Evolutionary conservation across 768 basidiomycete genomes (phyloP), one percentile per base, ranked within the genome.

Genomic region (Fomitopsis serialis): DNA sequence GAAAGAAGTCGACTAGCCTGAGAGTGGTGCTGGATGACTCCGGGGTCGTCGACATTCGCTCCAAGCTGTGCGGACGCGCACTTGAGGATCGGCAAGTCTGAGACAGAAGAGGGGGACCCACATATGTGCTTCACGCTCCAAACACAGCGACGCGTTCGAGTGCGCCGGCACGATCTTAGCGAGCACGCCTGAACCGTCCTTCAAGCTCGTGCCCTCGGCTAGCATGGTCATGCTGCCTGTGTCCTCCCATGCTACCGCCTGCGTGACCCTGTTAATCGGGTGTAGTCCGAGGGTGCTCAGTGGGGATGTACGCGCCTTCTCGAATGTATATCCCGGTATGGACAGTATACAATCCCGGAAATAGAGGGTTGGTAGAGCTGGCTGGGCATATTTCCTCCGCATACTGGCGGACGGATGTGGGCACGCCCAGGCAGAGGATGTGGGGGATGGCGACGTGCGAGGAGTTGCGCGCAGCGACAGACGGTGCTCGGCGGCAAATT

Each of bases 101-200:
- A 24, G 44, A 15, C 32, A 25, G n/a, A 4, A 8, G 27, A 22
- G 44, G 45, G 6, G 23, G 11, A 75, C 81, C 55, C 64, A 85
- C 85, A 87, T 81, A 67, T 86, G 85, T 3, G 83, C 81, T 68
- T 89, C 86, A 52, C 85, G 73, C 62, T 87, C 85, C 32, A 89
- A 69, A 66, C 79, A 83, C 74, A 87, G 79, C 3, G 85, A 84
- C 15, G 80, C 85, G 65, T 86, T 85, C 9, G 84, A 83, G 57
- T 85, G 82, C 8, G 84, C 82, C 32, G 82, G 79, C 5, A 84
- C 85, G 59, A 89, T 84, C 70, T 89, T 89, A 1, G 86, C 86
- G 27, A 89, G 68, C 3, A 87, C 80, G 54, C 75, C 78, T 3
- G 82, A 82, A 32, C 82, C 78, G 62, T 87, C 85, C 70, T 87